These are phyloP conservation scores for Castanea crenata DNA, from an alignment of 306 rosid genomes.

Conservation along the genomic window DNA sequence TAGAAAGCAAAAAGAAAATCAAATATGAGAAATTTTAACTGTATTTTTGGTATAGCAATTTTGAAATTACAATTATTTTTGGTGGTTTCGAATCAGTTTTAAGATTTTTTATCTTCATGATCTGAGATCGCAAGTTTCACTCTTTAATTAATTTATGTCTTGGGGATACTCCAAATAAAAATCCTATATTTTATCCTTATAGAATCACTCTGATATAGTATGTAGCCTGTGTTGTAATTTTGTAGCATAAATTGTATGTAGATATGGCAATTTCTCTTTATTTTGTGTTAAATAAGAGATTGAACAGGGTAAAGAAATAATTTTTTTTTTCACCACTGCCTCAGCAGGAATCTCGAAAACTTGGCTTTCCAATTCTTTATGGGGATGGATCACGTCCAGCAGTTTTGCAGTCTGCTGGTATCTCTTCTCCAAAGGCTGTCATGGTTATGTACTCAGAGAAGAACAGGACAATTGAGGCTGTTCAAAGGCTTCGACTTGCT, in stretches of 20 bases:
- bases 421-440: constrained; percentile 88
- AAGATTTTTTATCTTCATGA: too few relatives aligned
- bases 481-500: constrained; percentile 71
- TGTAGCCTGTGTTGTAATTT: not conserved
- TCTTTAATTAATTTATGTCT: not conserved
- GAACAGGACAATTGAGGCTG: constrained; percentile 63
- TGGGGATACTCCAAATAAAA: too few relatives aligned
- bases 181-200: not conserved
- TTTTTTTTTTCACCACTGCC: constrained; percentile 11
- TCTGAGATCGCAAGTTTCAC: too few relatives aligned
- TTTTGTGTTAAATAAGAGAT: not conserved
- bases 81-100: too few relatives aligned
- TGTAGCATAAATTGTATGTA: not conserved
- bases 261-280: not conserved
- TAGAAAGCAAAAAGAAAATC: too few relatives aligned
- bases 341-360: constrained; percentile 67
- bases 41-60: too few relatives aligned
- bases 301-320: not conserved
- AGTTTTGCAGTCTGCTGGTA: constrained; percentile 93
- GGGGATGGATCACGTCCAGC: constrained; percentile 95
- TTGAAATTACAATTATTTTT: too few relatives aligned
- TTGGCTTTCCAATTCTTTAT: constrained; percentile 81
- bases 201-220: not conserved
- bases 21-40: too few relatives aligned
- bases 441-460: constrained; percentile 86